A percentile compares a stretch with the other conserved stretches of the same genome.
phyloP scores from a whole-genome alignment of 306 rosid genomes.

The Morella rubra region DNA sequence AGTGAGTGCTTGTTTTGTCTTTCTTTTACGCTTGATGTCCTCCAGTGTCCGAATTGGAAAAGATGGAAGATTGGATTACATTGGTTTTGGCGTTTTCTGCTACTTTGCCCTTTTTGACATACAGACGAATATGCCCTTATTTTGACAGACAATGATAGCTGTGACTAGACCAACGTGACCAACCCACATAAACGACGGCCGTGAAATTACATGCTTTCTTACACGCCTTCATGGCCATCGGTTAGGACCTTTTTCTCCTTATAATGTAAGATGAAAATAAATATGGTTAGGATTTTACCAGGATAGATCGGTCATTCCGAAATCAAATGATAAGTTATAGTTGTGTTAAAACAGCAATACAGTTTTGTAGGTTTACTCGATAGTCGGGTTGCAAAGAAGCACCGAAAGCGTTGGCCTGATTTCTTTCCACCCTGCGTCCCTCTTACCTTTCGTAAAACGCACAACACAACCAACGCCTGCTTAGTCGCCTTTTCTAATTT shows the following conservation, averaged over 20 bases:
- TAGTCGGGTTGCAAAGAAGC: slow-evolving; percentile 3
- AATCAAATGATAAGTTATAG: background rate
- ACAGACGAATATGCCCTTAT: slow-evolving; percentile 13
- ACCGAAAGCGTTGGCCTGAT: slow-evolving; percentile 28
- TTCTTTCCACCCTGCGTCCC: slow-evolving; percentile 22
- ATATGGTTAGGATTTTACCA: background rate
- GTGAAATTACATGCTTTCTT: background rate
- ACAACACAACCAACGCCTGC: background rate
- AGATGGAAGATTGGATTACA: slow-evolving; percentile 26
- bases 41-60: slow-evolving; percentile 4
- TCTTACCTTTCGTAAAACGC: slow-evolving; percentile 7
- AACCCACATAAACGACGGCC: too few species aligned
- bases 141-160: slow-evolving; percentile 3
- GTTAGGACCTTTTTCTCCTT: background rate
- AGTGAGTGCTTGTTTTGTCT: slow-evolving; percentile 48
- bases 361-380: background rate
- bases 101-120: background rate
- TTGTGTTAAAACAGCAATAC: background rate
- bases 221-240: background rate
- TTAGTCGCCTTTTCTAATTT: background rate
- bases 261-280: too few species aligned
- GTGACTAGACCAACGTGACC: background rate
- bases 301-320: background rate
- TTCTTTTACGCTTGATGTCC: slow-evolving; percentile 16
- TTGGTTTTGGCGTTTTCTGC: slow-evolving; percentile 11